Evolutionary conservation across 371 early-diverging fungal species (phyloP), one percentile per base, ranked within the genome.

Genomic region (Mortierella sp.): DNA sequence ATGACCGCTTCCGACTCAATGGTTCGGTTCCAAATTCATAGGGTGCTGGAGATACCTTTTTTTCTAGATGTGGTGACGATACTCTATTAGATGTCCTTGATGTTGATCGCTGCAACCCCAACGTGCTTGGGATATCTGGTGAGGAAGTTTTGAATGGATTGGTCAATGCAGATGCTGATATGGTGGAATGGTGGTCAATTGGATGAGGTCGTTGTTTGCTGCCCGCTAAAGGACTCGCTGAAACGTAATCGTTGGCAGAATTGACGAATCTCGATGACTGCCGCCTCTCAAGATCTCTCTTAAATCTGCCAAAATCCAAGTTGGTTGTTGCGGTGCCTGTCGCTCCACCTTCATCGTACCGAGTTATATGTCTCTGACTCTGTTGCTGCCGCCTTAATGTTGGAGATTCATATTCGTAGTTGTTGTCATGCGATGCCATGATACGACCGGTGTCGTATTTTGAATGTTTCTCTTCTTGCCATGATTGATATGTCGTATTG

Each of bases 221-320:
- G 32, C 67, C 47, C 28, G 50, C 40, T 10, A 41, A 19, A 36
- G 47, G 38, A 15, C 43, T 64, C 24, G 57, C 10, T 1, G 66
- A 21, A 48, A 62, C 9, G 24, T 33, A 10, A 22, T 72, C 57
- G n/a, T 57, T 57, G 7, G 32, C 4, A 40, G 67, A 62, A 19
- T 38, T 58, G 41, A 64, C 21, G 8, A 70, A 66, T 50, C 47
- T 63, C 7, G 63, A 57, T 8, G 77, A 65, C 33, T 53, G 74
- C 67, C 81, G 58, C 24, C 75, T 63, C 50, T 75, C 81, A 38
- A 80, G 62, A 36, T 80, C 72, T n/a, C 80, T 52, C 36, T 80
- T 80, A 41, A 80, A 80, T 45, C 80, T 58, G 1, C 80, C 80
- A 61, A 80, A 80, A 48, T 80, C 80, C 58, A 80, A 58, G 36